Evolutionary conservation across 2,329 filamentous ascomycete genomes (phyloP), one percentile per base, ranked within the genome.

Genomic region (Grosmannia penicillata): DNA sequence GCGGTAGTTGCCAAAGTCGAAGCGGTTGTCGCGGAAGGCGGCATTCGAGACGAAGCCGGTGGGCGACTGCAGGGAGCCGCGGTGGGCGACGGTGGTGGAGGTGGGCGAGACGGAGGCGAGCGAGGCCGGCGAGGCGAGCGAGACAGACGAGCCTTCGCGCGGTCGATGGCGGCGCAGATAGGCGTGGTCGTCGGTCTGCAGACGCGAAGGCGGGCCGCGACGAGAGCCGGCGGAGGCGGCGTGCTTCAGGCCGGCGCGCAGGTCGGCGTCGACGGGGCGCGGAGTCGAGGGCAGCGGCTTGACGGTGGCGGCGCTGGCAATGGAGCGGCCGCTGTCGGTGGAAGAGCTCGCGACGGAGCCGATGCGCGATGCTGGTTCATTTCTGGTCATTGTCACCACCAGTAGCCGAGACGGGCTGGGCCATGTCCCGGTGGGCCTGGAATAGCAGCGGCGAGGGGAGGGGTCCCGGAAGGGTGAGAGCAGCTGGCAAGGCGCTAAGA

Each of bases 1-100:
- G 51, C 78, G 75, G 54, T 83, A 79, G 54, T 80, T 78, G 53
- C 65, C 65, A 49, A 82, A 68, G 52, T 79, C 75, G 60, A 66
- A 70, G 48, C 68, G 63, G 50, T 66, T 70, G 46, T 72, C 71
- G 62, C 70, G 71, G 46, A 62, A 55, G 46, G 70, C 63, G 47
- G 62, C 60, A 49, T 57, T 59, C 41, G 60, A 58, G 45, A 58
- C 55, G 34, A 62, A 58, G 43, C 62, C 62, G 42, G 58, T 47
- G 18, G 62, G 55, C 37, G 60, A 62, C 48, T 65, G 53, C 44
- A 59, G 56, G 48, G 59, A 53, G 52, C 62, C 32, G 21, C 40
- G 42, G 17, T 32, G 62, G 47, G 60, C 54, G 47, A 60, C 54
- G 45, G 58, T 55, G 28, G 58, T 59, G 39, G 62, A 62, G 26